Base-by-base conservation (phyloP, 1,284 basidiomycete genomes). In the Salmacisia buchloeana region DNA sequence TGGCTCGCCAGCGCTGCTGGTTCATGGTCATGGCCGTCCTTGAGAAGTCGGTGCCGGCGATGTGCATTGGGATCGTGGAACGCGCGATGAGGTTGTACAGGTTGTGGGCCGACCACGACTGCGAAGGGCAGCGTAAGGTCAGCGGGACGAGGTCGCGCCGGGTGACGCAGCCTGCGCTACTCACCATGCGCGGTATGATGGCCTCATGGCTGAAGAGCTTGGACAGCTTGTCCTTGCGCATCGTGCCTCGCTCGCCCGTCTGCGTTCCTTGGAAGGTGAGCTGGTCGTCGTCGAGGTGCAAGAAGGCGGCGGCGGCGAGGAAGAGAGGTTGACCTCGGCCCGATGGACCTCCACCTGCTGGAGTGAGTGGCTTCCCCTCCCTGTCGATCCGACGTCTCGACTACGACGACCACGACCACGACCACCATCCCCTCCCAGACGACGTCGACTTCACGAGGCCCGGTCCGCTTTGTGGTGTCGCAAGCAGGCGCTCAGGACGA, bases 1-100 rank as follows among this genome's bases (percentile, higher is more conserved):
- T 97, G 18, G 91, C 86, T 27, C 84, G 84, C 91, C 92, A 97
- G 41, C 94, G 88, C 78, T 97, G 90, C 81, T 96, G 91, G 82
- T 91, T 97, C 58, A 97, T 85, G 0, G 90, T 89, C 63, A 84
- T 80, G 64, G 81, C 81, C 2, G 86, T 85, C 60, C 83, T 81
- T 62, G 82, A 86, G 81, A 91, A 94, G 38, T 81, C 77, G 21
- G 83, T 82, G 56, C 86, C 84, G 1, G 80, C 73, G 21, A 70
- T 70, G 36, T 72, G 64, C 34, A 67, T 64, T 25, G 72, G 72
- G 2, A 69, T 69, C 21, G 70, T 67, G 18, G 77, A 84, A 75
- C 35, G 85, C 76, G 41, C 86, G 84, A 54, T 83, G 58, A 92
- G 82, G 80, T 89, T 91, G 84, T 87, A 92, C 15, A 92, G 82